These are phyloP conservation scores for Fomitopsis pinicola DNA, from an alignment of 1,284 basidiomycete genomes.

Conservation along the genomic window DNA sequence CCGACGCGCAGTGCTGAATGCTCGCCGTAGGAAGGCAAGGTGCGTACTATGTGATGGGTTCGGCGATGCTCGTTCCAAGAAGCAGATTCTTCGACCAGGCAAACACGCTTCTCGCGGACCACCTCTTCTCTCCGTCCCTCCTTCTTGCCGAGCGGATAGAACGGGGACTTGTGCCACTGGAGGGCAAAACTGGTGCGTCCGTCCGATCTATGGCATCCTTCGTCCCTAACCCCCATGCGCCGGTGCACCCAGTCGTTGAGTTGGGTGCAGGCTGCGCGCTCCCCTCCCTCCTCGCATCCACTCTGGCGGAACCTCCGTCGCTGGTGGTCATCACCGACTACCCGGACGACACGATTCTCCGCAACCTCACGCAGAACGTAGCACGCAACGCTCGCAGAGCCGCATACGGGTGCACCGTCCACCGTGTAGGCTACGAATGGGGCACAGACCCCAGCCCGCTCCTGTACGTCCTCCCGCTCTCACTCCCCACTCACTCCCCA, in stretches of 20 bases:
- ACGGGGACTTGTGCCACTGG: conserved; percentile 39
- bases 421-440: conserved; percentile 58
- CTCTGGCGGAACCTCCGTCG: conserved; percentile 38
- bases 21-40: conserved; percentile 53
- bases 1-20: conserved; percentile 4
- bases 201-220: not conserved
- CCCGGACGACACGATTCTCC: conserved; percentile 55
- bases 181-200: conserved; percentile 34
- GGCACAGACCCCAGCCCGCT: conserved; percentile 43
- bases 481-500: conserved; percentile 7
- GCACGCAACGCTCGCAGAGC: conserved; percentile 40
- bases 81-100: conserved; percentile 38
- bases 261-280: conserved; percentile 64
- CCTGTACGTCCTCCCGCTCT: conserved; percentile 33
- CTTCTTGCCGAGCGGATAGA: conserved; percentile 65
- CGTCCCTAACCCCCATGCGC: too few species aligned
- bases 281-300: conserved; percentile 56
- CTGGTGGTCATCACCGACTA: conserved; percentile 63
- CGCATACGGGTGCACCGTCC: conserved; percentile 35
- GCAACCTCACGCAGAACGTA: conserved; percentile 51
- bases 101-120: conserved; percentile 66
- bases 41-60: conserved; percentile 11
- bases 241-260: conserved; percentile 46
- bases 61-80: not conserved
- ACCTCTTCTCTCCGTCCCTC: conserved; percentile 65